phyloP scores from a whole-genome alignment of 345 rosid genomes.

The Aegle marmelos region DNA sequence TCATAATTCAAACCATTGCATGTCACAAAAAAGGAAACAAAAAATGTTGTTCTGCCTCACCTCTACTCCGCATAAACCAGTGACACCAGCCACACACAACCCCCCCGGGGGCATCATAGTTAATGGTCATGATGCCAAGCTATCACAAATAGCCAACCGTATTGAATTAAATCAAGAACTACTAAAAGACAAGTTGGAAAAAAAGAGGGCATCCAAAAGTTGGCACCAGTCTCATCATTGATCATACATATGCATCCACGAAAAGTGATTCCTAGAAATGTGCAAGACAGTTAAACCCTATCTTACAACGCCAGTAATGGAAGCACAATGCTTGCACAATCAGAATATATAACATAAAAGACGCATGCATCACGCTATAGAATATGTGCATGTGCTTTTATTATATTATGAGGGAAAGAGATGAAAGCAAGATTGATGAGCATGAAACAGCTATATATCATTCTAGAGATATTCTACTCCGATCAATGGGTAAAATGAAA shows the following conservation, averaged over 20 bases:
- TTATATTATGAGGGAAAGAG: neutral
- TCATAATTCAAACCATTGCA: no score
- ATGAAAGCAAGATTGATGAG: conserved; percentile 21
- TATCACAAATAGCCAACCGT: neutral
- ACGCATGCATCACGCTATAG: neutral
- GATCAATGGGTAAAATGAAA: conserved; percentile 42
- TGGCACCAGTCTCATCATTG: neutral
- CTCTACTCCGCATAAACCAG: neutral
- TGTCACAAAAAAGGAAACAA: neutral
- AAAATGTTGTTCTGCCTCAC: neutral
- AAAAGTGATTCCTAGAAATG: neutral
- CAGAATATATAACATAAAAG: neutral
- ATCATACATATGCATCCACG: neutral
- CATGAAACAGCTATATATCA: conserved; percentile 34
- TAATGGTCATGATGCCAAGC: neutral
- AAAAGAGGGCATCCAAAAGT: neutral
- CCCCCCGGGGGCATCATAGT: neutral
- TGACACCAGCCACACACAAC: neutral
- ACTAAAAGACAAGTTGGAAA: neutral
- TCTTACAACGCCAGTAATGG: no score
- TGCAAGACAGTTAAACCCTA: neutral
- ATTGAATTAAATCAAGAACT: neutral
- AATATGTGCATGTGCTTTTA: neutral
- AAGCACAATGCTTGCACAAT: no score
- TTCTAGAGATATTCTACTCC: conserved; percentile 37